Percentiles rank a stretch among this genome's conserved stretches.
These are phyloP conservation scores for Aspergillus ostianus DNA, from an alignment of 495 filamentous ascomycete species.

Conservation along the genomic window DNA sequence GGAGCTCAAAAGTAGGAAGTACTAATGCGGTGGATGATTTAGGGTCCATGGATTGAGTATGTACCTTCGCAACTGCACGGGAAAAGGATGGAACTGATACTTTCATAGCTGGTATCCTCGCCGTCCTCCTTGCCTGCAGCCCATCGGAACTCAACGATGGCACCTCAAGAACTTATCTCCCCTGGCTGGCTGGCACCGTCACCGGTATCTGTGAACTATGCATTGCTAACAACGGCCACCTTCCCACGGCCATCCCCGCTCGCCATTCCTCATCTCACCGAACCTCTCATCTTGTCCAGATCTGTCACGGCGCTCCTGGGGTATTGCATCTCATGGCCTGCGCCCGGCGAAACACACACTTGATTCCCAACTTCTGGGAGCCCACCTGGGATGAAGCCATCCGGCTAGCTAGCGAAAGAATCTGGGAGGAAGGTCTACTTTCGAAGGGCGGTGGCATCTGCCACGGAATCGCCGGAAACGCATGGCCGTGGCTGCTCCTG, in stretches of 20 bases:
- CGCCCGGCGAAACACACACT: conserved; percentile 27
- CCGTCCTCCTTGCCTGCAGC: conserved; percentile 40
- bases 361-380: conserved; percentile 33
- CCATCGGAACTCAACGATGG: conserved; percentile 24
- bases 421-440: conserved; percentile 49
- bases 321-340: conserved; percentile 36
- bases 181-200: conserved; percentile 39
- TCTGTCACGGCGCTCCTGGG: conserved; percentile 48
- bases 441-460: conserved; percentile 49
- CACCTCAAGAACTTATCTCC: conserved; percentile 24
- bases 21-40: conserved; percentile 5
- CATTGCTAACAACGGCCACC: conserved; percentile 38
- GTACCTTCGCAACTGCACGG: conserved; percentile 9
- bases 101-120: conserved; percentile 39
- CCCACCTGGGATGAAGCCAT: conserved; percentile 43
- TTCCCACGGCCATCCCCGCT: conserved; percentile 28
- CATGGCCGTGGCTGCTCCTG: conserved; percentile 38
- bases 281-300: conserved; percentile 39
- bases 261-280: conserved; percentile 18
- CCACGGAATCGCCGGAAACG: conserved; percentile 49
- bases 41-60: conserved; percentile 36
- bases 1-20: neutral
- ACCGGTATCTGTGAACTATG: conserved; percentile 37
- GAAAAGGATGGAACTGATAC: neutral
- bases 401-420: conserved; percentile 32